Percentiles rank a stretch among this genome's conserved stretches.
phyloP scores from a whole-genome alignment of 345 rosid species.

The Rhodomyrtus tomentosa region DNA sequence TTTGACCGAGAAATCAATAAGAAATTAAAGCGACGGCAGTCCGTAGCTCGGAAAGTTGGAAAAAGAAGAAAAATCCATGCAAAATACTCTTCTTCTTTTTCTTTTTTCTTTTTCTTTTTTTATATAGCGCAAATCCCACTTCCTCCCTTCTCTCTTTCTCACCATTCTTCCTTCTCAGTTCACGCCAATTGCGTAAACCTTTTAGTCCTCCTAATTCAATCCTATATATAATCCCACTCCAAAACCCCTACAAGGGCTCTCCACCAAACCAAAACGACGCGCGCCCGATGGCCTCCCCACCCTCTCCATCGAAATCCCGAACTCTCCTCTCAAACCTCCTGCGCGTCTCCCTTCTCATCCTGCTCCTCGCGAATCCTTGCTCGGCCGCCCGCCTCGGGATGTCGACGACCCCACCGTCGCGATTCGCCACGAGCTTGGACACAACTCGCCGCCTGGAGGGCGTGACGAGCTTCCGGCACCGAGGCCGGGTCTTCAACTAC shows the following conservation, averaged over 20 bases:
- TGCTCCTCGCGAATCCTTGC: neutral
- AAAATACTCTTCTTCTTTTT: neutral
- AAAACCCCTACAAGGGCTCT: neutral
- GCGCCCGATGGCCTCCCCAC: neutral
- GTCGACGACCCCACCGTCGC: neutral
- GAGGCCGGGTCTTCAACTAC: conserved; percentile 46
- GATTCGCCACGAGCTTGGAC: neutral
- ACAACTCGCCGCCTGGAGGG: neutral
- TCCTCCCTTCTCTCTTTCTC: neutral
- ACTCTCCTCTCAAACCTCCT: neutral
- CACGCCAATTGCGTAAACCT: neutral
- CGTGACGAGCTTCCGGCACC: conserved; percentile 24
- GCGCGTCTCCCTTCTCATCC: neutral
- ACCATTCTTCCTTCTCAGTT: neutral
- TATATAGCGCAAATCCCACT: neutral
- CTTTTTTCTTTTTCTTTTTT: neutral
- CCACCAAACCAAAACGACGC: neutral
- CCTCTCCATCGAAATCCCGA: neutral
- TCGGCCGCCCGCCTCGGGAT: neutral
- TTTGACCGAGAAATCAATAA: neutral
- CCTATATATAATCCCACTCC: neutral
- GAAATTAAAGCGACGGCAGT: neutral
- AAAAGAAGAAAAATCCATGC: neutral
- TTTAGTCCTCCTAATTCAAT: neutral
- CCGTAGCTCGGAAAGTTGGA: neutral